Evolutionary conservation across 2,329 filamentous ascomycete genomes (phyloP).

Genomic region (Colletotrichum viniferum): DNA sequence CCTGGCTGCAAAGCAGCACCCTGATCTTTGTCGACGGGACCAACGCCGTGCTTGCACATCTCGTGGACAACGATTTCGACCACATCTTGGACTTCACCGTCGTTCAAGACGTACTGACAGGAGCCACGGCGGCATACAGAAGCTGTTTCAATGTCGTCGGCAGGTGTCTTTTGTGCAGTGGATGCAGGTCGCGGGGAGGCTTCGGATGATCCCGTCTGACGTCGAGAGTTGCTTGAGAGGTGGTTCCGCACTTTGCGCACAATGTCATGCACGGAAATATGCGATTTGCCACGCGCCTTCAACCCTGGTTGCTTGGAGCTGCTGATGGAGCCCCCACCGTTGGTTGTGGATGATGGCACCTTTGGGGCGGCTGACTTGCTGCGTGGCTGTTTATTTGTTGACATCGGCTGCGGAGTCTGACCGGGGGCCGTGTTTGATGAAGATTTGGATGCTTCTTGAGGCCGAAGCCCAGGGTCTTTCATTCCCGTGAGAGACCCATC

Average conservation of each 20-base stretch:
- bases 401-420: neutral
- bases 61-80: slow-evolving; percentile 6
- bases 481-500: neutral
- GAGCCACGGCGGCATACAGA: neutral
- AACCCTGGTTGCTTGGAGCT: neutral
- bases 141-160: neutral
- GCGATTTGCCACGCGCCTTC: neutral
- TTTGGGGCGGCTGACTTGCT: neutral
- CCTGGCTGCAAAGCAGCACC: neutral
- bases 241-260: neutral
- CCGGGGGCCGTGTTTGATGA: neutral
- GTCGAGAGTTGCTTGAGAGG: neutral
- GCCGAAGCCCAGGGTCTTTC: neutral
- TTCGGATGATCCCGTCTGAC: neutral
- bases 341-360: neutral
- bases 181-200: neutral
- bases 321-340: neutral
- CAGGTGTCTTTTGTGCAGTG: neutral
- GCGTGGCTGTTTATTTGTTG: neutral
- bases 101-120: slow-evolving; percentile 1
- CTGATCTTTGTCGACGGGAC: neutral
- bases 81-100: slow-evolving; percentile 1
- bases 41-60: neutral
- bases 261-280: neutral
- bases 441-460: neutral